Evolutionary conservation across 495 filamentous ascomycete species (phyloP), one percentile per base, ranked within the genome.

Genomic region (Tuber melanosporum): DNA sequence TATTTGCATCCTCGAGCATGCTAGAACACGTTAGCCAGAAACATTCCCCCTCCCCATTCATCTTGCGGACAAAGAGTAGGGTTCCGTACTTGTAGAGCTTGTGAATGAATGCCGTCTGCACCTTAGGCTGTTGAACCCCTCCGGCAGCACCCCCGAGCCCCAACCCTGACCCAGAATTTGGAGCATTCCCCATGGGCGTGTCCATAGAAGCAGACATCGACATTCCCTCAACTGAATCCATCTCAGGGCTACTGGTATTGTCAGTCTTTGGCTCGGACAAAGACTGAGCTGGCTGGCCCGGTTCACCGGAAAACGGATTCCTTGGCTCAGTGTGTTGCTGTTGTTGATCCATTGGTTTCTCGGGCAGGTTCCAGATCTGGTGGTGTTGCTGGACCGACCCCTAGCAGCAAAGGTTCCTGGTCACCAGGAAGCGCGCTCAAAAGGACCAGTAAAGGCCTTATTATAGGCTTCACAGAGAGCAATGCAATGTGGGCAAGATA

Each of bases 21-120:
- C 95, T 98, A 80, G 78, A 32, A 74, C 42, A 66, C 41, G 70
- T 83, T 83, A 91, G 87, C 82, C 15, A 44, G 72, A 69, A 42
- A 41, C 70, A 66, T 66, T 15, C 57, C 57, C 12, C 32, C 57
- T 4, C 32, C 57, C 2, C 19, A 71, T 52, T 76, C 76, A 72
- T 73, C 70, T 36, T 42, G 36, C 26, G 74, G 71, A 36, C 44
- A 73, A 42, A 77, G 47, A 73, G 69, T 41, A 77, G 74, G 62
- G n/a, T 73, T 14, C 86, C 91, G 75, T 88, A 98, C 95, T 97
- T 99, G 89, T 98, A 99, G 26, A 99, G 89, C 85, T 99, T 99
- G 84, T 99, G 95, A 77, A 99, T 98, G 83, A 99, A 99, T n/a
- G 95, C 95, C 41, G 95, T 98, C 85, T 99, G 95, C 44, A 98